Percentiles rank a stretch among this genome's conserved stretches.
phyloP scores from a whole-genome alignment of 768 basidiomycete genomes.

The Tricholoma saponaceum region DNA sequence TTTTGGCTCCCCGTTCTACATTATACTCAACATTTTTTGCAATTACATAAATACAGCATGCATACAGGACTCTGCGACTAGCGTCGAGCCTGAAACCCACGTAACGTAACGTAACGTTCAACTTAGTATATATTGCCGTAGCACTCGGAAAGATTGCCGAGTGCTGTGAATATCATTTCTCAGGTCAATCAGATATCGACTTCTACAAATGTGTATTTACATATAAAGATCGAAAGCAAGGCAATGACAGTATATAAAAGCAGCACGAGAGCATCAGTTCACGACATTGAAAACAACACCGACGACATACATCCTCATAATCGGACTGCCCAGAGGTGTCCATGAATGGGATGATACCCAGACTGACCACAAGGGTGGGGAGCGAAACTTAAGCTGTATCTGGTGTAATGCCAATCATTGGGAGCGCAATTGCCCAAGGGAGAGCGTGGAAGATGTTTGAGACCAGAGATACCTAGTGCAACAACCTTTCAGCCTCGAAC shows the following conservation, averaged over 20 bases:
- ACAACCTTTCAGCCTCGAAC: neutral
- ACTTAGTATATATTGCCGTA: neutral
- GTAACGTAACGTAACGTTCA: neutral
- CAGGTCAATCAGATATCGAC: neutral
- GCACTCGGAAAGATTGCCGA: neutral
- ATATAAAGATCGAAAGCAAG: no score
- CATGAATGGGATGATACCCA: no score
- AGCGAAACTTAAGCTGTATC: neutral
- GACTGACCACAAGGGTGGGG: neutral
- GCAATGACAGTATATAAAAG: no score
- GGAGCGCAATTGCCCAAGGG: constrained; percentile 18
- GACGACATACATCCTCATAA: no score
- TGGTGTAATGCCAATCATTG: constrained; percentile 16
- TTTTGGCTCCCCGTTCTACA: neutral
- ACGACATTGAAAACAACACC: no score
- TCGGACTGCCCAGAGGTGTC: no score
- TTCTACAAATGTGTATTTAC: no score
- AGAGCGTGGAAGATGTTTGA: constrained; percentile 19
- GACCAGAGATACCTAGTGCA: constrained; percentile 8
- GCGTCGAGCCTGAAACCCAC: neutral
- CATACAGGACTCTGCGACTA: neutral
- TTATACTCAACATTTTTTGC: constrained; percentile 2
- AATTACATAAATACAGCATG: neutral
- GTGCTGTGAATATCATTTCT: neutral
- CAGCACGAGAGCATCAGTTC: no score